Evolutionary conservation across 2,329 filamentous ascomycete species (phyloP).

Genomic region (Calycina marina): DNA sequence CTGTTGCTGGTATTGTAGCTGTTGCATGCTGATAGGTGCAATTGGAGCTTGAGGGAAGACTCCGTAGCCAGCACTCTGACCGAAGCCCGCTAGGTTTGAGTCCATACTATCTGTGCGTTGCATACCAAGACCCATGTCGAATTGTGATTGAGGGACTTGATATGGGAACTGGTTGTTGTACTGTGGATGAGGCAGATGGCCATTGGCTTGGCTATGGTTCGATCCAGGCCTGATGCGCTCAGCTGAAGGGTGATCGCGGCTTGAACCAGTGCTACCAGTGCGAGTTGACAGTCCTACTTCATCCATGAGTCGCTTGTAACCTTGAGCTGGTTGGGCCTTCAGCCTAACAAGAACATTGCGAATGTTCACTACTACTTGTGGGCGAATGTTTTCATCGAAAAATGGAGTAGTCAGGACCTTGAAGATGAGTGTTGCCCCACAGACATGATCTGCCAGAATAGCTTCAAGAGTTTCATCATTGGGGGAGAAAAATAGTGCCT

Average conservation of each 20-base stretch:
- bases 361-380: constrained; percentile 82
- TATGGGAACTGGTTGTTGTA: constrained; percentile 39
- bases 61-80: constrained; percentile 30
- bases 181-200: constrained; percentile 27
- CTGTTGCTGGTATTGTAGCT: constrained; percentile 42
- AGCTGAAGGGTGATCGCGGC: constrained; percentile 25
- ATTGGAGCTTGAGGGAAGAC: constrained; percentile 36
- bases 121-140: constrained; percentile 36
- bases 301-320: constrained; percentile 97
- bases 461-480: constrained; percentile 79
- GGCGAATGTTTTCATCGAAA: constrained; percentile 82
- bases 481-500: constrained; percentile 81
- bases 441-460: constrained; percentile 81
- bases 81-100: constrained; percentile 30
- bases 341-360: constrained; percentile 77
- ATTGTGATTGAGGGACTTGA: constrained; percentile 29
- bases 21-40: constrained; percentile 35
- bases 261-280: constrained; percentile 27
- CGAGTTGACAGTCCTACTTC: constrained; percentile 80
- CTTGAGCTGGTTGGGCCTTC: constrained; percentile 86
- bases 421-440: constrained; percentile 91
- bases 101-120: constrained; percentile 40
- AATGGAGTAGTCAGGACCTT: constrained; percentile 96
- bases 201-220: constrained; percentile 32
- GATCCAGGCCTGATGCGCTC: constrained; percentile 42